Conservation (phyloP, 805 yeast species). For the Candida pini region DNA sequence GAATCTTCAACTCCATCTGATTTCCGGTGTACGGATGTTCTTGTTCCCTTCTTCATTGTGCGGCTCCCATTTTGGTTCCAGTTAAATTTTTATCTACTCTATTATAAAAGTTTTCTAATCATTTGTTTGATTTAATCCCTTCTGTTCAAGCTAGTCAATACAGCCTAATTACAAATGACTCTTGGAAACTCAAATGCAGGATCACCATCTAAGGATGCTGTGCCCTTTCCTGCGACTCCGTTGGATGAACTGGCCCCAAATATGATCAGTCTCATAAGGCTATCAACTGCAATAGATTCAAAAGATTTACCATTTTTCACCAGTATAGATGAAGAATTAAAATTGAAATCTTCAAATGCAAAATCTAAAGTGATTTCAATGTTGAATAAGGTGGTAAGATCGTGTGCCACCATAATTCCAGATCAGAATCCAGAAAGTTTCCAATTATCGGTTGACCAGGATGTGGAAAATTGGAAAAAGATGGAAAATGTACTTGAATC, state of each 20-base stretch:
- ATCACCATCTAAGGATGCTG: too few relatives aligned
- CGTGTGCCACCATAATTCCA: conserved; percentile 18
- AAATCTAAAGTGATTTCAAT: conserved; percentile 39
- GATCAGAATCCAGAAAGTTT: conserved; percentile 23
- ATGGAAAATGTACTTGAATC: conserved; percentile 61
- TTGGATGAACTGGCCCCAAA: conserved; percentile 35
- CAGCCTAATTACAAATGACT: too few relatives aligned
- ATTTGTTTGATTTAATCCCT: too few relatives aligned
- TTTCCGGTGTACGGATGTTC: too few relatives aligned
- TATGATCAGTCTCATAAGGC: conserved; percentile 54
- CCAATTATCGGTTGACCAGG: conserved; percentile 23
- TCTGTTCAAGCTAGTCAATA: too few relatives aligned
- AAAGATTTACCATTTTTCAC: conserved; percentile 77
- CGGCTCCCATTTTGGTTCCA: too few relatives aligned
- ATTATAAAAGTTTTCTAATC: too few relatives aligned
- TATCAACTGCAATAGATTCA: conserved; percentile 64
- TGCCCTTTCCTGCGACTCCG: conserved; percentile 2
- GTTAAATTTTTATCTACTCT: too few relatives aligned
- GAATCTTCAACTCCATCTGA: too few relatives aligned
- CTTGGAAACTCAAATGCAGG: too few relatives aligned
- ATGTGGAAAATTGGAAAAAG: conserved; percentile 51
- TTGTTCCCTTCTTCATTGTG: too few relatives aligned
- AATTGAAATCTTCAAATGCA: conserved; percentile 33
- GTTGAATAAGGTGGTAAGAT: conserved; percentile 38
- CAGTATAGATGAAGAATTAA: conserved; percentile 50